These are phyloP conservation scores for Ceratocystiopsis brevicomis DNA, from an alignment of 2,329 filamentous ascomycete species.

Conservation along the genomic window DNA sequence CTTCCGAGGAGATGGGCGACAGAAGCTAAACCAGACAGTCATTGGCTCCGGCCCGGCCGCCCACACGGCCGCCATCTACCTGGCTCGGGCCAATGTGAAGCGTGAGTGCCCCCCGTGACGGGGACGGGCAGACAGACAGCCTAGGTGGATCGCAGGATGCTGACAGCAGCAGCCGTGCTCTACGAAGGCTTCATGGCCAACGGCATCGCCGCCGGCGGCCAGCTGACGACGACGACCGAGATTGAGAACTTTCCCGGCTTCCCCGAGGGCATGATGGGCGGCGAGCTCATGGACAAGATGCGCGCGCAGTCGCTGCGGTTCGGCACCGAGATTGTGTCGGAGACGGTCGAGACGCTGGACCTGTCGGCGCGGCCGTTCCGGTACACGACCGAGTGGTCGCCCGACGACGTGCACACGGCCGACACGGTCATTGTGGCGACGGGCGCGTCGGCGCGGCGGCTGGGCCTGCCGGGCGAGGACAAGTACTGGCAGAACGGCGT, in stretches of 20 bases:
- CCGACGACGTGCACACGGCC: conserved; percentile 68
- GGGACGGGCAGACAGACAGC: too few relatives aligned
- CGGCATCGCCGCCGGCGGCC: conserved; percentile 85
- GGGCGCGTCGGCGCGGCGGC: conserved; percentile 72
- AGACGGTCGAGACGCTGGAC: conserved; percentile 82
- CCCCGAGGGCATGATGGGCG: conserved; percentile 69
- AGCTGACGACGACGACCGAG: conserved; percentile 95
- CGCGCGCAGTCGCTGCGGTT: conserved; percentile 76
- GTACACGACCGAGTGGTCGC: conserved; percentile 79
- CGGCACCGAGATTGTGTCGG: conserved; percentile 80
- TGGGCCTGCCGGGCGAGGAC: conserved; percentile 73
- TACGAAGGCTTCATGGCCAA: conserved; percentile 98
- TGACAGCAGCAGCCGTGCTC: conserved; percentile 43
- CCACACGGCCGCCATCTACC: conserved; percentile 93
- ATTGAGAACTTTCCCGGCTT: conserved; percentile 98
- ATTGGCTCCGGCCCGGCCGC: conserved; percentile 92
- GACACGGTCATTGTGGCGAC: conserved; percentile 90
- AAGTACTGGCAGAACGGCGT: conserved; percentile 97
- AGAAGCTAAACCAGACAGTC: conserved; percentile 23
- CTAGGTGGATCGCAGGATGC: not conserved
- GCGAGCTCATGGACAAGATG: conserved; percentile 90
- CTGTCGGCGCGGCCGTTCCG: conserved; percentile 71
- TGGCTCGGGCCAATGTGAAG: conserved; percentile 82
- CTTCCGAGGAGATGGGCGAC: not conserved
- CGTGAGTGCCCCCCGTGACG: conserved; percentile 27